Conservation (phyloP, 345 rosid species). For the Dovyalis caffra region DNA sequence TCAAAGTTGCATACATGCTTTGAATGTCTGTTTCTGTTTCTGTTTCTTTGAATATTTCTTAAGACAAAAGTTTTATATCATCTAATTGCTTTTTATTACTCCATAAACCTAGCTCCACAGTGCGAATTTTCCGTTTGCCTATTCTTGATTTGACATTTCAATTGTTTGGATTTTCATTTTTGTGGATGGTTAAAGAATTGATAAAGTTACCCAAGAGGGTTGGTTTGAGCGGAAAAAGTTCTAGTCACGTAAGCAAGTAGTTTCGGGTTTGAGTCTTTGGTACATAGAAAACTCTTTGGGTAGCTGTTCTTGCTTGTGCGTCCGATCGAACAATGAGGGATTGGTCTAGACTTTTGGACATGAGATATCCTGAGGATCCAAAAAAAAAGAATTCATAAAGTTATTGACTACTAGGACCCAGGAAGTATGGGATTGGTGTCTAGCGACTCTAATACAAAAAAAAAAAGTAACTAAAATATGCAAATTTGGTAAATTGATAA, state of each 20-base stretch:
- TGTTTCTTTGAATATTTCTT: background rate
- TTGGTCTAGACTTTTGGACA: no score
- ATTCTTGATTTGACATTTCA: background rate
- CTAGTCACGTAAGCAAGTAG: no score
- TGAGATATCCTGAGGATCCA: no score
- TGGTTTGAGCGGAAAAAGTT: no score
- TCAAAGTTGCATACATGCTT: background rate
- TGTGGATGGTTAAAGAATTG: no score
- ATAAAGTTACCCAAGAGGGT: no score
- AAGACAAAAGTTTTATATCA: background rate
- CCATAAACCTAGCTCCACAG: background rate
- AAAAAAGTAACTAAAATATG: background rate
- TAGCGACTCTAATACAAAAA: background rate
- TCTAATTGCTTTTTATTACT: background rate
- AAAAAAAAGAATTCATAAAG: no score
- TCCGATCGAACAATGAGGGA: no score
- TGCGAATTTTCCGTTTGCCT: background rate
- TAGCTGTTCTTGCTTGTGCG: no score
- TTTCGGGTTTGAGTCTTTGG: no score
- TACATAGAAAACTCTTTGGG: no score
- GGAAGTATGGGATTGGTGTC: background rate
- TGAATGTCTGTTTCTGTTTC: background rate
- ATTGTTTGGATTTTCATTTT: no score
- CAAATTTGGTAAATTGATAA: background rate
- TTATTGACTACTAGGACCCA: background rate